A percentile compares a stretch with the other conserved stretches of the same genome.
These are phyloP conservation scores for Pyrrhoderma noxium DNA, from an alignment of 1,284 basidiomycete species.

Conservation along the genomic window DNA sequence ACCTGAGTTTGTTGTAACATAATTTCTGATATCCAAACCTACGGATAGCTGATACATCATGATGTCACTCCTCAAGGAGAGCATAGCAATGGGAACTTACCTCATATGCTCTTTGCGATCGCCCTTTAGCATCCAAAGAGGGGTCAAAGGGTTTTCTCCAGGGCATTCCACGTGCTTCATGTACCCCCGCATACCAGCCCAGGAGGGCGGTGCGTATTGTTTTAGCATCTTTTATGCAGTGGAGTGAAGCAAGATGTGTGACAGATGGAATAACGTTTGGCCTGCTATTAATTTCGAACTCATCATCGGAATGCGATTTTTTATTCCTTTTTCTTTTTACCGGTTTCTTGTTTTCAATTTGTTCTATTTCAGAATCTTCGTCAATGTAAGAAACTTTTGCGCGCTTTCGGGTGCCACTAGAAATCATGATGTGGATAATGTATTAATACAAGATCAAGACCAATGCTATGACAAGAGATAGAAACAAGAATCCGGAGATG, in stretches of 20 bases:
- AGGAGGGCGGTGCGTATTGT: conserved; percentile 43
- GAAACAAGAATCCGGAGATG: no score
- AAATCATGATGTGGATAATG: no score
- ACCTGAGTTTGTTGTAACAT: conserved; percentile 98
- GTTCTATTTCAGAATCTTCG: conserved; percentile 9
- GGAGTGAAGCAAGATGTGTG: conserved; percentile 29
- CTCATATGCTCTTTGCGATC: conserved; percentile 74
- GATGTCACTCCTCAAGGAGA: conserved; percentile 13
- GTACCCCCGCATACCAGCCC: conserved; percentile 63
- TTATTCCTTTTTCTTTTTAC: conserved; percentile 9
- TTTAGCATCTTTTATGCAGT: conserved; percentile 30
- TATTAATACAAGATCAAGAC: not conserved
- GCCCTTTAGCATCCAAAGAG: conserved; percentile 40
- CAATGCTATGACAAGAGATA: no score
- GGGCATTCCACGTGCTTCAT: conserved; percentile 69
- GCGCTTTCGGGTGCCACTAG: conserved; percentile 3
- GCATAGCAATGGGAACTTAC: conserved; percentile 31
- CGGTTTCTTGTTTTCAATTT: conserved; percentile 6
- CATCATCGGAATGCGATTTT: not conserved
- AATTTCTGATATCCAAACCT: conserved; percentile 89
- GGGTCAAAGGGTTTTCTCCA: conserved; percentile 72
- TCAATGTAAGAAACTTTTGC: conserved; percentile 11
- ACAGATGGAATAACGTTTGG: not conserved
- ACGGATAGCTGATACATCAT: conserved; percentile 12
- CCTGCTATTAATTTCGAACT: not conserved